Base-by-base conservation (phyloP, 1,284 basidiomycete genomes). In the Heterobasidion irregulare region DNA sequence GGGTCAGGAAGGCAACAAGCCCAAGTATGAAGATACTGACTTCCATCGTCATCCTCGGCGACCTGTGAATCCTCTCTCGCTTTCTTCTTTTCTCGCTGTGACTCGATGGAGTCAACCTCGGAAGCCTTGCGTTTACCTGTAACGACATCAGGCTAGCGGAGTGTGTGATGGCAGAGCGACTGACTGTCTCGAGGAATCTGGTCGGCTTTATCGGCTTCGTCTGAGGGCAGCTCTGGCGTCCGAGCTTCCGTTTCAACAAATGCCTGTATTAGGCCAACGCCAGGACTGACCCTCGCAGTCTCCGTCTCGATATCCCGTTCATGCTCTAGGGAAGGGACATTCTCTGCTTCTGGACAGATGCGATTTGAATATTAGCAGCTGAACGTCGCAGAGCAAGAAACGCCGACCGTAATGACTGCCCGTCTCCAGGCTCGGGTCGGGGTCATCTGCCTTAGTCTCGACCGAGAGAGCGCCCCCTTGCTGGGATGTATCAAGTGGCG, bases 71-170 rank as follows among this genome's bases (percentile, higher is more conserved):
- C 84, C 56, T 88, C 88, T 26, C 89, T 75, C 34, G 69, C 58
- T 56, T 82, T 78, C 67, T 90, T 91, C 61, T 72, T 78, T 34
- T 86, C 84, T 35, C 79, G 77, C 12, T 69, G 69, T 9, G 72
- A 75, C 26, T 83, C 82, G 2, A 68, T 59, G 44, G 65, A 70
- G 50, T 83, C 84, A 19, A 73, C 62, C 44, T 83, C 76, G 7
- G 80, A 76, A 2, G 77, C 76, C 64, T 87, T 87, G 54, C 88
- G 83, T 72, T 91, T 90, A 46, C 75, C 86, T 87, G 56, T 35
- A 2, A 47, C 13, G 6, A 15, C 15, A 16, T 26, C 26, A 16
- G 45, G 38, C 54, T 32, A 54, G 38, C 32, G 47, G 26, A 26
- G 34, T 50, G 50, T 55, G 26, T 26, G 18, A 32, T 13, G 47